Percentiles rank a stretch among this genome's conserved stretches.
Conservation (phyloP, 2,329 filamentous ascomycete species). For the Sarocladium brachiariae region DNA sequence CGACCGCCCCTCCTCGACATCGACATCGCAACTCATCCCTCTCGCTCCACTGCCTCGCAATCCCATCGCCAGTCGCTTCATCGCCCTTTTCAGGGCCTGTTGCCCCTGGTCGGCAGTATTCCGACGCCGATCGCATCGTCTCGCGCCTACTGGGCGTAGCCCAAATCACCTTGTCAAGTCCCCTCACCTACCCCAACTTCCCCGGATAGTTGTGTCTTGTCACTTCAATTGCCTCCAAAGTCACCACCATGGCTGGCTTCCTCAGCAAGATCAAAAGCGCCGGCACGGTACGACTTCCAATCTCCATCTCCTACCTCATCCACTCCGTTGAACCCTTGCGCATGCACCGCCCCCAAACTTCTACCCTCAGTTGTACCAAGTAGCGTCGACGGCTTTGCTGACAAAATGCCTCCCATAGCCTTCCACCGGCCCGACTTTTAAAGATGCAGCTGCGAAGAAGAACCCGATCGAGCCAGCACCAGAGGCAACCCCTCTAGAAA, state of each 20-base stretch:
- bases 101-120: constrained; percentile 1
- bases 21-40: neutral
- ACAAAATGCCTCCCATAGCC: constrained; percentile 32
- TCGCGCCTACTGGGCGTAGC: neutral
- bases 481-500: constrained; percentile 57
- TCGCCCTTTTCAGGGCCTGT: neutral
- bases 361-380: neutral
- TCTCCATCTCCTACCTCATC: neutral
- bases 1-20: neutral
- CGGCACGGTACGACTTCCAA: constrained; percentile 41
- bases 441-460: constrained; percentile 43
- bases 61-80: neutral
- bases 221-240: constrained; percentile 7
- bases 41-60: neutral
- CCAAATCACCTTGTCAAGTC: neutral
- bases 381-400: constrained; percentile 17
- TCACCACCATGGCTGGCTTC: constrained; percentile 45
- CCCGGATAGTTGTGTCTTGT: constrained; percentile 10
- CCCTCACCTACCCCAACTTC: constrained; percentile 10
- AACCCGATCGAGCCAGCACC: constrained; percentile 52
- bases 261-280: constrained; percentile 53
- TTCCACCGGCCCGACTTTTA: constrained; percentile 33
- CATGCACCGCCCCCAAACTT: neutral
- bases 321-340: neutral
- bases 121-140: neutral